These are phyloP conservation scores for Tympanopsis confertula DNA, from an alignment of 2,329 filamentous ascomycete species.

Conservation along the genomic window DNA sequence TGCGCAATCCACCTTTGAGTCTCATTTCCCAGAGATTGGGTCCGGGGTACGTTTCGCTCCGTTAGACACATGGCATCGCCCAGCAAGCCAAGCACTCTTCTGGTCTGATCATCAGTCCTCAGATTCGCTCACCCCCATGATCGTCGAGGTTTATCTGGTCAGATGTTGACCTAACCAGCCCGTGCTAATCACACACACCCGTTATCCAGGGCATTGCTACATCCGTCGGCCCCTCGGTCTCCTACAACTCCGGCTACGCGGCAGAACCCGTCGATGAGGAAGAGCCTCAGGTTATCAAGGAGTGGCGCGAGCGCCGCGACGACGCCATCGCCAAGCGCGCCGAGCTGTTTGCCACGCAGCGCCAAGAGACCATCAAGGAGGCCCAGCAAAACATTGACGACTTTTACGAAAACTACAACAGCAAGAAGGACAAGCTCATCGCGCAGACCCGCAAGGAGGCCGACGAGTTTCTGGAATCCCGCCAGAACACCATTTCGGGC, in stretches of 20 bases:
- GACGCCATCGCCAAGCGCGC: constrained; percentile 72
- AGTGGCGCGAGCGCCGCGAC: constrained; percentile 87
- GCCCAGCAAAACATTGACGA: constrained; percentile 93
- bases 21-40: constrained; percentile 75
- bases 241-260: constrained; percentile 49
- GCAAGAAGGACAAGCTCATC: constrained; percentile 90
- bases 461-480: constrained; percentile 77
- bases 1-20: constrained; percentile 56
- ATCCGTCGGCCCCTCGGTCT: constrained; percentile 64
- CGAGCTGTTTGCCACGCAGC: constrained; percentile 71
- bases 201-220: constrained; percentile 20
- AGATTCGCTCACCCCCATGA: no score
- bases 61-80: no score
- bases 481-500: constrained; percentile 86
- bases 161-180: no score
- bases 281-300: constrained; percentile 77
- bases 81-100: no score
- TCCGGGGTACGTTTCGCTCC: constrained; percentile 15
- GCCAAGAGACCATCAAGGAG: constrained; percentile 74
- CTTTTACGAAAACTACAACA: constrained; percentile 99
- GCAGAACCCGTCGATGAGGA: constrained; percentile 55
- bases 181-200: constrained; percentile 49
- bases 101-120: no score
- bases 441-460: constrained; percentile 82
- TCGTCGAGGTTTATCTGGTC: no score